Percentiles rank a stretch among this genome's conserved stretches.
phyloP scores from a whole-genome alignment of 495 filamentous ascomycete species.

The Penicillium samsonianum region DNA sequence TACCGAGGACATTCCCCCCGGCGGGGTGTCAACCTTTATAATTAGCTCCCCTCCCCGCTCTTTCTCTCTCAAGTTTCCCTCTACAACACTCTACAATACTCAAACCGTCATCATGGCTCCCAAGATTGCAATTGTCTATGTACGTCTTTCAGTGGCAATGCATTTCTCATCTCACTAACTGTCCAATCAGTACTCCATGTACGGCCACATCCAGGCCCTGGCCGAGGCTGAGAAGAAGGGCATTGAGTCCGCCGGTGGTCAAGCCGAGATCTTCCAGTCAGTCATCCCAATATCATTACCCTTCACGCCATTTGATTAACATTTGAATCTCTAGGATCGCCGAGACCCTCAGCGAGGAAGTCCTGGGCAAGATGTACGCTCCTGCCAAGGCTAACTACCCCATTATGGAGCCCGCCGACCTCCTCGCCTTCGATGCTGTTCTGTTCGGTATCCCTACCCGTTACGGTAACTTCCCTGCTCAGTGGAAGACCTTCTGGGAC shows the following conservation, averaged over 20 bases:
- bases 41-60: constrained; percentile 5
- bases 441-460: constrained; percentile 97
- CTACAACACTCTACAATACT: neutral
- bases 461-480: constrained; percentile 96
- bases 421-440: constrained; percentile 85
- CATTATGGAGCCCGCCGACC: constrained; percentile 61
- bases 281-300: constrained; percentile 20
- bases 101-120: constrained; percentile 72
- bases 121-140: constrained; percentile 88
- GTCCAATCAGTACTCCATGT: constrained; percentile 79
- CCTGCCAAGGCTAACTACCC: constrained; percentile 73
- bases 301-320: constrained; percentile 6
- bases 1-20: neutral
- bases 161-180: neutral
- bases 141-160: constrained; percentile 47
- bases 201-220: constrained; percentile 83
- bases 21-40: constrained; percentile 11
- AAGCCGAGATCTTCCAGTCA: constrained; percentile 78
- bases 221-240: constrained; percentile 90
- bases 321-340: constrained; percentile 55
- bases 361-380: constrained; percentile 86
- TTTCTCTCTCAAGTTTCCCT: constrained; percentile 4
- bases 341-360: constrained; percentile 83
- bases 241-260: constrained; percentile 83
- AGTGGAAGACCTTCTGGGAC: constrained; percentile 94